These are phyloP conservation scores for Xylariales sp. DNA, from an alignment of 2,329 filamentous ascomycete species.

Conservation along the genomic window DNA sequence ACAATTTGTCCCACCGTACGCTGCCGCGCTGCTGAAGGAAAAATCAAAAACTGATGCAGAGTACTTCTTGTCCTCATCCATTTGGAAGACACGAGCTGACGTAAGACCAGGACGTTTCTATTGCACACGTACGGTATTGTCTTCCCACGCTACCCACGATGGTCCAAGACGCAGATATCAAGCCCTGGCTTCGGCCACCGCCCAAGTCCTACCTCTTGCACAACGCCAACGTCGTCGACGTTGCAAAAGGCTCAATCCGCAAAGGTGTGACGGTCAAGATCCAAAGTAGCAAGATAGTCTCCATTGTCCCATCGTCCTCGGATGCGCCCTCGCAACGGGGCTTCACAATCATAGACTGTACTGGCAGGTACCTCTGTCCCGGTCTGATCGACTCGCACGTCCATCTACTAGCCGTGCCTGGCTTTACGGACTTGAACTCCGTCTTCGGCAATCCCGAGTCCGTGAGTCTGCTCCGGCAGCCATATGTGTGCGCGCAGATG, in stretches of 20 bases:
- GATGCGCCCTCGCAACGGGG: not conserved
- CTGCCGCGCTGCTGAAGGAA: too few species aligned
- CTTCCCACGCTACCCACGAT: too few species aligned
- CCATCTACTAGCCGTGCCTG: constrained; percentile 20
- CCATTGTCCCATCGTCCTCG: constrained; percentile 4
- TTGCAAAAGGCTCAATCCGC: constrained; percentile 14
- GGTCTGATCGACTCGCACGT: constrained; percentile 20
- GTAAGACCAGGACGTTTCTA: too few species aligned
- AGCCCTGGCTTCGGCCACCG: constrained; percentile 20
- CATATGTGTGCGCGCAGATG: constrained; percentile 41
- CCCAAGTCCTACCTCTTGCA: constrained; percentile 15
- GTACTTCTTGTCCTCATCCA: too few species aligned
- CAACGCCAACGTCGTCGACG: constrained; percentile 21
- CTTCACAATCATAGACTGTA: constrained; percentile 12
- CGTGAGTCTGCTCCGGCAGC: constrained; percentile 33
- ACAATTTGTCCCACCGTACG: too few species aligned
- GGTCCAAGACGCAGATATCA: constrained; percentile 18
- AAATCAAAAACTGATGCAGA: too few species aligned
- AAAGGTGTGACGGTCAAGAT: constrained; percentile 12
- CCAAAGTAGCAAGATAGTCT: constrained; percentile 15
- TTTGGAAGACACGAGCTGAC: too few species aligned
- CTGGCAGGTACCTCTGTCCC: constrained; percentile 12
- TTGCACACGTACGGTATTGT: too few species aligned
- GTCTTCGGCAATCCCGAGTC: constrained; percentile 19
- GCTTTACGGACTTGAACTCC: constrained; percentile 14